Evolutionary conservation across 345 rosid genomes (phyloP), one percentile per base, ranked within the genome.

Genomic region (Corymbia maculata): DNA sequence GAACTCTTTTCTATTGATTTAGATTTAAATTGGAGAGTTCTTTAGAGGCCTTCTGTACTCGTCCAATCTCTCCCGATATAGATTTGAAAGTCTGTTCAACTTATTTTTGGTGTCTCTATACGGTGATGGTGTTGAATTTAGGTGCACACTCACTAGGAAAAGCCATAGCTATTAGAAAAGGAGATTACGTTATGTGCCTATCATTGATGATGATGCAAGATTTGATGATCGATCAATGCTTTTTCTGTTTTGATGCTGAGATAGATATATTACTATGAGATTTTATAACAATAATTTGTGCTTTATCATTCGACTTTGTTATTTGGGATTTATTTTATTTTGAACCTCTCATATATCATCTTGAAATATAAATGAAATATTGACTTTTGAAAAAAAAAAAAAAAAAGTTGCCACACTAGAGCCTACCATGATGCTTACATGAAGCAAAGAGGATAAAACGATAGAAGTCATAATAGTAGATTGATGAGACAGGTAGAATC

Each of bases 151-250:
- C 42, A 36, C 42, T 36, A 36, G 42, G 42, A 36, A 36, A 36
- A 36, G 42, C 42, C 42, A 36, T 36, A 36, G 42, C 42, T 36
- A 36, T 36, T 36, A 36, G 42, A 36, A 4, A 36, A 36, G 42
- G 42, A 36, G 42, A 36, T 36, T 36, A 4, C 42, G 42, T 2
- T 36, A 36, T 36, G 42, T 36, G 42, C 42, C 42, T 36, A 36
- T 36, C 42, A 36, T 36, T 64, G 75, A 64, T 28, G 70, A 64
- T 14, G 32, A 64, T 64, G n/a, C 13, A 36, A n/a, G 75, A 64
- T n/a, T n/a, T 0, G 19, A 0, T 6, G 36, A 64, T 28, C 0
- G 17, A 30, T 0, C 15, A 4, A 8, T 2, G 9, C 28, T 64
- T n/a, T 9, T n/a, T 64, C 0, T 64, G 19, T 64, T 64, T 13